These are phyloP conservation scores for Streptanthus diversifolius DNA, from an alignment of 345 rosid genomes.

Conservation along the genomic window DNA sequence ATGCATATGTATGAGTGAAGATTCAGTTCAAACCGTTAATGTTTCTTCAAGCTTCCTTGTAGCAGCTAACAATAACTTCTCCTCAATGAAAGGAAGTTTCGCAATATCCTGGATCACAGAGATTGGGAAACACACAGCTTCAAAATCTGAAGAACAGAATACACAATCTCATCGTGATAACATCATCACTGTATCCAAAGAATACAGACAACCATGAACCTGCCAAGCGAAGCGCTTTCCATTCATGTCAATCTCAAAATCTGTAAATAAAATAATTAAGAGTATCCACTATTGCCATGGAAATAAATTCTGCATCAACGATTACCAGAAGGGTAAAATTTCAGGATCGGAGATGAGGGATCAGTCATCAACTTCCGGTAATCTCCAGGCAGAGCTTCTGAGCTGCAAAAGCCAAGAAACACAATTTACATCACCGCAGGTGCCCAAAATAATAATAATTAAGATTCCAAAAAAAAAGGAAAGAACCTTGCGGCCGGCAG, in stretches of 20 bases:
- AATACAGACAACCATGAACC: conserved; percentile 43
- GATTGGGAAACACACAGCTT: conserved; percentile 14
- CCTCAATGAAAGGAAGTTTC: conserved; percentile 92
- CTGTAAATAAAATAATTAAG: conserved; percentile 42
- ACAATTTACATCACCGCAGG: conserved; percentile 17
- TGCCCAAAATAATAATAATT: neutral
- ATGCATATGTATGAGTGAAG: conserved; percentile 6
- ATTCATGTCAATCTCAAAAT: conserved; percentile 96
- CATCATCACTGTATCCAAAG: conserved; percentile 20
- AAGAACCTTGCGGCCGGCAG: conserved; percentile 89
- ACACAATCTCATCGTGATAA: conserved; percentile 2
- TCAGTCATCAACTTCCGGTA: conserved; percentile 80
- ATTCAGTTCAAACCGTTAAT: conserved; percentile 58
- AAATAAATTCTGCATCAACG: neutral
- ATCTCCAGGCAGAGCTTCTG: conserved; percentile 78
- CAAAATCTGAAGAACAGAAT: conserved; percentile 5
- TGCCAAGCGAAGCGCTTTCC: conserved; percentile 99
- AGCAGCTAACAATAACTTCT: conserved; percentile 65
- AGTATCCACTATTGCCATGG: conserved; percentile 3
- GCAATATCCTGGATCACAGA: conserved; percentile 68
- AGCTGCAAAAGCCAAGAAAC: conserved; percentile 47
- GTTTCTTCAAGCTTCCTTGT: conserved; percentile 81
- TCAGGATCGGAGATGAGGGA: conserved; percentile 67
- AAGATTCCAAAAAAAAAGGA: neutral
- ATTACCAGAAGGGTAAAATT: conserved; percentile 83